Percentiles rank a stretch among this genome's conserved stretches.
phyloP scores from a whole-genome alignment of 1,284 basidiomycete genomes.

The Melampsora americana region DNA sequence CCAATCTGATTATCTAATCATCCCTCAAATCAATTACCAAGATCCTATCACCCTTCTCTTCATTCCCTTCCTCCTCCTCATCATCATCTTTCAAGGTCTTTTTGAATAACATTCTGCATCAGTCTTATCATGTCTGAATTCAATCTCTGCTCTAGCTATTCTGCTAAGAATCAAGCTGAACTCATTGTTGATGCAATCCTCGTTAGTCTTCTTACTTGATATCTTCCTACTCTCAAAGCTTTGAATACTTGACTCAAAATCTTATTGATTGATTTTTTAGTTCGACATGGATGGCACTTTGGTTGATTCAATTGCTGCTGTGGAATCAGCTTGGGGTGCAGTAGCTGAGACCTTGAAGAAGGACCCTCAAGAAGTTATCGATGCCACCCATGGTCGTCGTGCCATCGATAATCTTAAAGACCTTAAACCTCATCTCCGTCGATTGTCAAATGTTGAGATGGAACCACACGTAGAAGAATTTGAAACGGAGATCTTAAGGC shows the following conservation, averaged over 20 bases:
- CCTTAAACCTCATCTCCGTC: constrained; percentile 62
- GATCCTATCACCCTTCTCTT: no score
- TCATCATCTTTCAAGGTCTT: no score
- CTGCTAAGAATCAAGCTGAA: constrained; percentile 48
- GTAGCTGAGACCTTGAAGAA: constrained; percentile 63
- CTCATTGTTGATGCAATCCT: constrained; percentile 50
- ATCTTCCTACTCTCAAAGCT: background rate
- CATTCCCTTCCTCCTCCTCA: no score
- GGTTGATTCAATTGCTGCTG: constrained; percentile 71
- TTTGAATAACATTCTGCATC: no score
- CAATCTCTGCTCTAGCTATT: constrained; percentile 6
- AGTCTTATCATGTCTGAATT: constrained; percentile 25
- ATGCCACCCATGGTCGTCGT: constrained; percentile 70
- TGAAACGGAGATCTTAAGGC: constrained; percentile 68
- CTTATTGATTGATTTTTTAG: background rate
- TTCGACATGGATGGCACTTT: constrained; percentile 57
- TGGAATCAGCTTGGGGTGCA: constrained; percentile 73
- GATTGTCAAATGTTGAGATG: constrained; percentile 61
- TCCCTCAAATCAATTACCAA: no score
- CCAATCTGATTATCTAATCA: no score
- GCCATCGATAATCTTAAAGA: constrained; percentile 65
- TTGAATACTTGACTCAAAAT: background rate
- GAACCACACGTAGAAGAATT: constrained; percentile 66
- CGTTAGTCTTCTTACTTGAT: constrained; percentile 11
- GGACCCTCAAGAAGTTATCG: constrained; percentile 52